Conservation (phyloP, 139 green algal genomes). For the Protoeuglena noctilucae region DNA sequence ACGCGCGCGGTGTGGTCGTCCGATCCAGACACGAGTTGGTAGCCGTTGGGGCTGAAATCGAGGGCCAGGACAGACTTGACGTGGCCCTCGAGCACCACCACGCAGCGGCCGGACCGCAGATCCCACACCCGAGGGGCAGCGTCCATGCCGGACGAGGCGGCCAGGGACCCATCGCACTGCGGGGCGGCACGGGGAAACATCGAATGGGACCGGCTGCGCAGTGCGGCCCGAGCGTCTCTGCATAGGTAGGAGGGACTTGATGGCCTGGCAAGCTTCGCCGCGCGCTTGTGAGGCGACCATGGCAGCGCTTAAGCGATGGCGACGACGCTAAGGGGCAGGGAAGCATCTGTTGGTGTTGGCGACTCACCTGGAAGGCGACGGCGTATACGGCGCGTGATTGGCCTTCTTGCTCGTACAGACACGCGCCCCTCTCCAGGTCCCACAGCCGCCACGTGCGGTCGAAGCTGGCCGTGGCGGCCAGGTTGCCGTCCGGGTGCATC, state of each 20-base stretch:
- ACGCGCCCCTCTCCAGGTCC: constrained; percentile 62
- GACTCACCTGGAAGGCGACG: constrained; percentile 84
- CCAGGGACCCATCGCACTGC: constrained; percentile 63
- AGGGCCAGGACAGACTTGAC: constrained; percentile 66
- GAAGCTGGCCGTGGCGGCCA: constrained; percentile 52
- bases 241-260: too few relatives aligned
- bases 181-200: too few relatives aligned
- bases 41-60: constrained; percentile 78
- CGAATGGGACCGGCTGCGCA: too few relatives aligned
- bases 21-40: constrained; percentile 23
- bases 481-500: constrained; percentile 74
- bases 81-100: constrained; percentile 71
- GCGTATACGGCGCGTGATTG: constrained; percentile 80
- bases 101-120: constrained; percentile 60
- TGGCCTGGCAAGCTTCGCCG: too few relatives aligned
- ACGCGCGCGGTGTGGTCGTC: constrained; percentile 21
- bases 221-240: too few relatives aligned
- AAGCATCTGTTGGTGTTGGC: too few relatives aligned
- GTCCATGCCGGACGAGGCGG: constrained; percentile 57
- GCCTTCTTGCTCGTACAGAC: constrained; percentile 90
- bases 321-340: too few relatives aligned
- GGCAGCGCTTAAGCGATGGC: too few relatives aligned
- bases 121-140: constrained; percentile 76
- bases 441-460: constrained; percentile 93
- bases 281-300: too few relatives aligned